These are phyloP conservation scores for Candida railenensis DNA, from an alignment of 805 yeast species.

Conservation along the genomic window DNA sequence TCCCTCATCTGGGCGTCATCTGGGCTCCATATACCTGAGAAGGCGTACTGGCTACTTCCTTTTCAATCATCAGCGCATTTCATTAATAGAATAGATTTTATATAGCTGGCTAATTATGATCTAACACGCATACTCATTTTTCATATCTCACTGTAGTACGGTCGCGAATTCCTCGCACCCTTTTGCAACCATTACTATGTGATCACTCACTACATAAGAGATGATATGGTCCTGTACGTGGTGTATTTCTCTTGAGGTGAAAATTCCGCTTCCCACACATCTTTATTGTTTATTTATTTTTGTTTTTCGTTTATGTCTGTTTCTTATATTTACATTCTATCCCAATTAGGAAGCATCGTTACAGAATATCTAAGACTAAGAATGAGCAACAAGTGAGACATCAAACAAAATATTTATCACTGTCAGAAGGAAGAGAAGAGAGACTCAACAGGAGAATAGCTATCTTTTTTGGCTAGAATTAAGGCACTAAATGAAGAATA, in stretches of 20 bases:
- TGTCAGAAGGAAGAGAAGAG: neutral
- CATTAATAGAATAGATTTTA: neutral
- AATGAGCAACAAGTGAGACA: neutral
- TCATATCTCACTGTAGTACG: too few relatives aligned
- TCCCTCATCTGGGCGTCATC: too few relatives aligned
- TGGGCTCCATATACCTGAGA: too few relatives aligned
- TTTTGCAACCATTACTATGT: neutral
- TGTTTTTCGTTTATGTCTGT: too few relatives aligned
- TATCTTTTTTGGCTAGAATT: too few relatives aligned
- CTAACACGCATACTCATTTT: too few relatives aligned
- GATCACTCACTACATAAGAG: neutral
- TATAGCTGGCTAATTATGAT: neutral
- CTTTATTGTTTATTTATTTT: neutral
- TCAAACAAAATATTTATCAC: neutral
- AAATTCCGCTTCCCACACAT: too few relatives aligned
- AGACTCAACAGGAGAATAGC: too few relatives aligned
- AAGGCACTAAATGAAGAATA: constrained; percentile 11
- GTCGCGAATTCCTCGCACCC: too few relatives aligned
- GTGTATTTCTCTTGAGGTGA: too few relatives aligned
- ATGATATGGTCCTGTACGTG: neutral
- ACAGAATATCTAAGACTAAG: neutral
- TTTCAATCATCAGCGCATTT: too few relatives aligned
- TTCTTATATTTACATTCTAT: neutral
- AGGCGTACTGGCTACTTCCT: too few relatives aligned
- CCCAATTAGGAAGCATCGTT: neutral